phyloP scores from a whole-genome alignment of 768 basidiomycete genomes.

The Lactarius indigo region DNA sequence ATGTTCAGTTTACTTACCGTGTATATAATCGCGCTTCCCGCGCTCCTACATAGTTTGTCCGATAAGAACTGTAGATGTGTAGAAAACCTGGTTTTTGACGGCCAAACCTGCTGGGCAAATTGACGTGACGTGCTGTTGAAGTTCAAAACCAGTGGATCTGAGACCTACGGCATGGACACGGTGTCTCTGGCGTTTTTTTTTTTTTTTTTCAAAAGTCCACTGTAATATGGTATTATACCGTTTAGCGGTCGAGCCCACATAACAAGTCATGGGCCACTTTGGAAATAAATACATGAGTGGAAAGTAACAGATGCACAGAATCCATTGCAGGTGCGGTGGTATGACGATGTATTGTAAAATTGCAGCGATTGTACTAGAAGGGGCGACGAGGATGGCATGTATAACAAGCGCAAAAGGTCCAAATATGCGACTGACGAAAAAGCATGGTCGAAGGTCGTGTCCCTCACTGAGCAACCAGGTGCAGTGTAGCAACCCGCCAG shows the following conservation, averaged over 20 bases:
- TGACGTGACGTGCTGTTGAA: background rate
- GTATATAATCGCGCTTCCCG: too few relatives aligned
- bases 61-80: background rate
- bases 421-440: background rate
- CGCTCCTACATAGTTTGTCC: too few relatives aligned
- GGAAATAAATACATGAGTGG: background rate
- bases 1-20: too few relatives aligned
- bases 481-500: background rate
- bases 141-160: background rate
- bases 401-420: background rate
- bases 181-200: background rate
- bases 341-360: background rate
- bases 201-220: background rate
- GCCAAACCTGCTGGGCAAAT: background rate
- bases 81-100: background rate
- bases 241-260: background rate
- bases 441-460: background rate
- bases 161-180: background rate
- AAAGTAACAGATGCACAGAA: background rate
- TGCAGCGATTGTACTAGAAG: background rate
- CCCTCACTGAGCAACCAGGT: background rate
- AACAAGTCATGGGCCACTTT: background rate
- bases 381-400: background rate
- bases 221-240: background rate
- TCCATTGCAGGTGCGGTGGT: background rate